Evolutionary conservation across 1,284 basidiomycete species (phyloP), one percentile per base, ranked within the genome.

Genomic region (Violaceomyces palustris): DNA sequence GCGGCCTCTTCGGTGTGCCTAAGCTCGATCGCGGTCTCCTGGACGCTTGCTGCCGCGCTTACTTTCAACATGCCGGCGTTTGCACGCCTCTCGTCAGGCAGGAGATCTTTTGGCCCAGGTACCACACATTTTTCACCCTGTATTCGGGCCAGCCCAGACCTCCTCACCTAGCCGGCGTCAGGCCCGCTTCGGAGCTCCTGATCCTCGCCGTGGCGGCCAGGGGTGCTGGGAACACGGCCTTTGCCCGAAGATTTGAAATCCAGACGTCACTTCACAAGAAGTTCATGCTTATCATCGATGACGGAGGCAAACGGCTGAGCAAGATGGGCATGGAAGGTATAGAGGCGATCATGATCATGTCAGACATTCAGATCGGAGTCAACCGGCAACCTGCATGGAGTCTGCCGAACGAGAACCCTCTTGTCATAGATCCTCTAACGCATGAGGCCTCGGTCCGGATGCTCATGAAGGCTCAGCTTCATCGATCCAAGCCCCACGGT

Each of bases 21-120:
- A 50, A 46, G 14, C 40, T 55, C 8, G 52, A 55, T 38, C 49
- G 50, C 27, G 33, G 40, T 24, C 34, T 55, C 37, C 40, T 55
- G 6, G 52, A 55, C 18, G 39, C 31, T 2, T 55, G 52, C 35
- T 41, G 39, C 17, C 44, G 43, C 23, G 29, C 47, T 3, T 55
- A 50, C 31, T 55, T 55, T 18, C 44, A 50, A 9, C 35, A 30
- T 19, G 26, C 46, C 18, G 52, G 52, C 18, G 35, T 45, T 18
- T 55, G 52, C 35, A 55, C 50, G 7, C 47, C 47, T 27, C 50
- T 55, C 32, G 43, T 55, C 29, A 42, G 52, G 1, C 52, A 43
- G 2, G 52, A 55, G 23, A 50, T 46, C 47, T 55, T 33, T 17
- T 55, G 52, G 52, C 52, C 52, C 6, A 31, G 52, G 4, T 55